These are phyloP conservation scores for Mrakia blollopis DNA, from an alignment of 768 basidiomycete species.

Conservation along the genomic window DNA sequence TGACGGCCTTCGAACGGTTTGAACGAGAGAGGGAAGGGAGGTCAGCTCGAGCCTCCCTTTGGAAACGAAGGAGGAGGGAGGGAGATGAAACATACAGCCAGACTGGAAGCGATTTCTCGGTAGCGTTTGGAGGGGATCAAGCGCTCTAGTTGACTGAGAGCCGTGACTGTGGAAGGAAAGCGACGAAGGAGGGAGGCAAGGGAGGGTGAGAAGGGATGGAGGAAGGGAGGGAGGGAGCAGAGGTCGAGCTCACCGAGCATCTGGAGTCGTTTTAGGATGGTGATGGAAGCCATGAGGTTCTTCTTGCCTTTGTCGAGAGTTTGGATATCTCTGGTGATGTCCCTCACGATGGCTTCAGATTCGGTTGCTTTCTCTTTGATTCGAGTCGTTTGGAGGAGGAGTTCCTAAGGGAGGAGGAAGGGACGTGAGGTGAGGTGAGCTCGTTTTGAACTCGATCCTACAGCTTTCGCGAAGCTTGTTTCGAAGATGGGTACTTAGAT, in stretches of 20 bases:
- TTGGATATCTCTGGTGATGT: constrained; percentile 96
- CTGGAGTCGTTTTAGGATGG: constrained; percentile 78
- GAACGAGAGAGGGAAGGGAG: not conserved
- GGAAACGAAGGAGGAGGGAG: no score
- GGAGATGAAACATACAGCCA: not conserved
- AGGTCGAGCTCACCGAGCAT: constrained; percentile 69
- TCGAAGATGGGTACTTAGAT: not conserved
- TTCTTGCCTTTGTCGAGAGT: constrained; percentile 84
- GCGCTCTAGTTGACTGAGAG: constrained; percentile 71
- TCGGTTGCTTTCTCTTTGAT: constrained; percentile 96
- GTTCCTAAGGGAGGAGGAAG: constrained; percentile 55
- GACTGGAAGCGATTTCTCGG: constrained; percentile 59
- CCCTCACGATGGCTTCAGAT: constrained; percentile 88
- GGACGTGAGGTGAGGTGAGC: not conserved
- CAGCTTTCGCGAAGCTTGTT: not conserved
- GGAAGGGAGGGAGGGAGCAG: no score
- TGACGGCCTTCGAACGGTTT: constrained; percentile 68
- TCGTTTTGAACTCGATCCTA: not conserved
- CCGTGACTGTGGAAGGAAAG: constrained; percentile 59
- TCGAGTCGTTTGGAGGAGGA: constrained; percentile 89
- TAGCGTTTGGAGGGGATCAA: constrained; percentile 74
- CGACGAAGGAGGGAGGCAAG: not conserved
- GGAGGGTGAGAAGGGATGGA: constrained; percentile 12
- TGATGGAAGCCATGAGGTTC: constrained; percentile 84
- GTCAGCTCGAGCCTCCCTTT: not conserved